A percentile compares a stretch with the other conserved stretches of the same genome.
phyloP scores from a whole-genome alignment of 2,329 filamentous ascomycete genomes.

The Shiraia sp. region DNA sequence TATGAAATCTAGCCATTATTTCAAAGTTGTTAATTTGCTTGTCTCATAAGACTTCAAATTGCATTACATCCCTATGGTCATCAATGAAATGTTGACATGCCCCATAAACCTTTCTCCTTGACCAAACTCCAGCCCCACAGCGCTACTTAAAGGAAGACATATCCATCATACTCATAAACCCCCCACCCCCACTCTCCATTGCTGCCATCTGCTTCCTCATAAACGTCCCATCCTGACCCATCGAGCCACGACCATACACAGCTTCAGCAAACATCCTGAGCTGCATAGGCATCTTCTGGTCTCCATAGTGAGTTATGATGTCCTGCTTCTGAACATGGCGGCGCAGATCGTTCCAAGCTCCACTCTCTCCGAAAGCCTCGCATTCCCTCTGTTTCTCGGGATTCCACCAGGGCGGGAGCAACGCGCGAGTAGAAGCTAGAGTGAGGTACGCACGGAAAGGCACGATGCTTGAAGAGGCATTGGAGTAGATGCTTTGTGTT shows the following conservation, averaged over 20 bases:
- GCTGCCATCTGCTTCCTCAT: conserved; percentile 22
- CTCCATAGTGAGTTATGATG: conserved; percentile 26
- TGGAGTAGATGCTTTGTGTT: conserved; percentile 20
- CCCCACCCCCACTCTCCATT: conserved; percentile 17
- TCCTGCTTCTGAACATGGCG: conserved; percentile 17
- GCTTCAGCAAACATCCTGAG: conserved; percentile 28
- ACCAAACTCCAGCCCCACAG: too few species aligned
- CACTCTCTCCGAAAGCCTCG: conserved; percentile 17
- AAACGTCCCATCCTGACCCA: conserved; percentile 14
- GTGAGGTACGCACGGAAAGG: conserved; percentile 25
- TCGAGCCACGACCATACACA: conserved; percentile 18
- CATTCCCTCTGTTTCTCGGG: conserved; percentile 22
- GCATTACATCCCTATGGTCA: too few species aligned
- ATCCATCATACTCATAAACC: conserved; percentile 9
- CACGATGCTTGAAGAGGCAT: conserved; percentile 14
- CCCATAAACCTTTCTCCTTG: too few species aligned
- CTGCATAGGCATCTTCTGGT: conserved; percentile 29
- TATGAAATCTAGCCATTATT: too few species aligned
- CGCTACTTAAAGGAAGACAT: background rate
- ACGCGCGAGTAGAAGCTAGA: conserved; percentile 5
- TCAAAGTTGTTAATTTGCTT: too few species aligned
- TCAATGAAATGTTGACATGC: too few species aligned
- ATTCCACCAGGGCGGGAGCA: conserved; percentile 33
- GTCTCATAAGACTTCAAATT: too few species aligned
- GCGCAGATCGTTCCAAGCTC: conserved; percentile 19